Conservation (phyloP, 257 asterid genomes). For the Solanum habrochaites region DNA sequence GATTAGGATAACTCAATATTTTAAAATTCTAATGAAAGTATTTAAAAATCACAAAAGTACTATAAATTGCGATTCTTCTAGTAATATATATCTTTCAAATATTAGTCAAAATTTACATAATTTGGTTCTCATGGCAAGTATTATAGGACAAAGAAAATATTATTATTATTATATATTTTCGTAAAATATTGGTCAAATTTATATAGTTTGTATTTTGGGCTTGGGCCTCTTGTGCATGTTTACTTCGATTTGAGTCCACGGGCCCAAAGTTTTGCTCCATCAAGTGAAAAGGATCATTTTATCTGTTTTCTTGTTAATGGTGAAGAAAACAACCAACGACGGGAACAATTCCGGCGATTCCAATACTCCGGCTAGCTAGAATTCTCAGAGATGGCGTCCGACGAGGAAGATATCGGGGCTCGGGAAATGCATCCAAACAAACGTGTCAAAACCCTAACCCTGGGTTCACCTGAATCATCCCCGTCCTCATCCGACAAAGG, state of each 20-base stretch:
- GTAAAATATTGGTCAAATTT: too few relatives aligned
- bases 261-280: not conserved
- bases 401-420: not conserved
- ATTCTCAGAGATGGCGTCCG: not conserved
- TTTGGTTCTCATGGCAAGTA: not conserved
- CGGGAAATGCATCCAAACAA: not conserved
- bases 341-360: not conserved
- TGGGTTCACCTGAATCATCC: not conserved
- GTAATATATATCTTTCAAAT: too few relatives aligned
- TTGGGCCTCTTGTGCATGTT: not conserved
- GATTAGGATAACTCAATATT: not conserved
- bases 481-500: constrained; percentile 9
- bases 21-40: not conserved
- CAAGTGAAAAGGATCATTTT: not conserved
- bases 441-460: constrained; percentile 4
- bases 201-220: not conserved
- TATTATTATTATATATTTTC: too few relatives aligned
- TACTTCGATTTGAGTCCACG: not conserved
- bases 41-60: not conserved
- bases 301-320: not conserved
- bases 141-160: not conserved
- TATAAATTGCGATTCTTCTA: not conserved
- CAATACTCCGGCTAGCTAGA: not conserved
- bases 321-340: not conserved
- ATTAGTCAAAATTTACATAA: not conserved